Conservation (phyloP, 2,329 filamentous ascomycete species). For the Hypoxylon sp. region DNA sequence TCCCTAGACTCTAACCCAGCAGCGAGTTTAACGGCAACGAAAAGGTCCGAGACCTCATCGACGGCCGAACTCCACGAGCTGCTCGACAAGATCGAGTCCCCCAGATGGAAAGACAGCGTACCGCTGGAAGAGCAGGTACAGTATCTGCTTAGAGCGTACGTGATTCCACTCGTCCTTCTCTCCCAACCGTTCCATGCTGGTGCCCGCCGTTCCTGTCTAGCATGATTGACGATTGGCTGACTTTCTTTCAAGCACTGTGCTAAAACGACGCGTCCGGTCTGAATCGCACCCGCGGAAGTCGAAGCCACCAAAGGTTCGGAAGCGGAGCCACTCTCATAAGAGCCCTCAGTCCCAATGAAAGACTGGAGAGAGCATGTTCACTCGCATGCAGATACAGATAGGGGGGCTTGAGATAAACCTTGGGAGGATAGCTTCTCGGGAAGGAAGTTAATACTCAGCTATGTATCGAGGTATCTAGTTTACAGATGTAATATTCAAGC, state of each 20-base stretch:
- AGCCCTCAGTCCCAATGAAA: too few species aligned
- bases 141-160: constrained; percentile 26
- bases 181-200: not conserved
- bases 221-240: not conserved
- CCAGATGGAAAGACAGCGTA: constrained; percentile 17
- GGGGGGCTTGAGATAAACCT: too few species aligned
- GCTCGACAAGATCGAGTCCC: constrained; percentile 4
- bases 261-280: constrained; percentile 33
- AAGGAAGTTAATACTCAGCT: too few species aligned
- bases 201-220: not conserved
- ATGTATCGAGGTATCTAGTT: too few species aligned
- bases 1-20: constrained; percentile 1
- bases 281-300: constrained; percentile 29
- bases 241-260: constrained; percentile 21
- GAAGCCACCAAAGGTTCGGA: constrained; percentile 22
- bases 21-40: not conserved
- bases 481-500: too few species aligned
- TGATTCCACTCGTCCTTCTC: constrained; percentile 1
- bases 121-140: constrained; percentile 25
- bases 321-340: constrained; percentile 8
- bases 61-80: constrained; percentile 13
- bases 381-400: too few species aligned
- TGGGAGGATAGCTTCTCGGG: too few species aligned
- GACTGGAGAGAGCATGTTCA: too few species aligned
- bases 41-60: constrained; percentile 4